A percentile compares a stretch with the other conserved stretches of the same genome.
phyloP scores from a whole-genome alignment of 106 monocot genomes.

The Ottelia alismoides region DNA sequence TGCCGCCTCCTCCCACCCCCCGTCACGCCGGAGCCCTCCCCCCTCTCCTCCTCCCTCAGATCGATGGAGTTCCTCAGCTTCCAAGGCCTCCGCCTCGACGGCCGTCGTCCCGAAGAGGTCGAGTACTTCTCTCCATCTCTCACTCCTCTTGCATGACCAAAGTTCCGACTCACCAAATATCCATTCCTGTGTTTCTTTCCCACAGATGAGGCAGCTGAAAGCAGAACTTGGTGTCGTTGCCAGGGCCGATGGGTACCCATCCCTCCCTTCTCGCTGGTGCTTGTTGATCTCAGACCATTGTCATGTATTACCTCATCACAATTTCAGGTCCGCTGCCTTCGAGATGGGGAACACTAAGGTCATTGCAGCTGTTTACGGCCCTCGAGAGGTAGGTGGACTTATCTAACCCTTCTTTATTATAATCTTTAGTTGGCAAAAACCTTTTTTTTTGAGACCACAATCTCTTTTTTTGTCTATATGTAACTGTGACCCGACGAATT shows the following conservation, averaged over 20 bases:
- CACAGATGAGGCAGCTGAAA: constrained; percentile 80
- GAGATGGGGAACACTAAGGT: constrained; percentile 99
- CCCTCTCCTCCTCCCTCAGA: background rate
- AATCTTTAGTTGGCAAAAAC: background rate
- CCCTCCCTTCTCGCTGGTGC: background rate
- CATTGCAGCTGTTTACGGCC: constrained; percentile 92
- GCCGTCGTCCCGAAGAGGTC: constrained; percentile 81
- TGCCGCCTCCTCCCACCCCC: too few relatives aligned
- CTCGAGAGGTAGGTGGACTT: constrained; percentile 46
- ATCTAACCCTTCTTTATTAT: background rate
- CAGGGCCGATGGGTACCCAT: constrained; percentile 58
- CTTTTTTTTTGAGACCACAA: background rate
- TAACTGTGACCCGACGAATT: too few relatives aligned
- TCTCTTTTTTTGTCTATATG: background rate
- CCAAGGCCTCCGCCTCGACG: constrained; percentile 76
- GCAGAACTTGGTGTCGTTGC: constrained; percentile 80
- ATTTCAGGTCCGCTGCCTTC: constrained; percentile 68
- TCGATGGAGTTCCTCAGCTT: constrained; percentile 79
- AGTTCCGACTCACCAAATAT: too few relatives aligned
- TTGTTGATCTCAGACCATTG: background rate
- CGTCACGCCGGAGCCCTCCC: too few relatives aligned
- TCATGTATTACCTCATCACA: background rate
- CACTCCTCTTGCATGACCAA: too few relatives aligned
- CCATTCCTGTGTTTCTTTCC: too few relatives aligned
- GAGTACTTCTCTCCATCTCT: background rate